phyloP scores from a whole-genome alignment of 768 basidiomycete genomes.

The Phlebiopsis flavidoalba region DNA sequence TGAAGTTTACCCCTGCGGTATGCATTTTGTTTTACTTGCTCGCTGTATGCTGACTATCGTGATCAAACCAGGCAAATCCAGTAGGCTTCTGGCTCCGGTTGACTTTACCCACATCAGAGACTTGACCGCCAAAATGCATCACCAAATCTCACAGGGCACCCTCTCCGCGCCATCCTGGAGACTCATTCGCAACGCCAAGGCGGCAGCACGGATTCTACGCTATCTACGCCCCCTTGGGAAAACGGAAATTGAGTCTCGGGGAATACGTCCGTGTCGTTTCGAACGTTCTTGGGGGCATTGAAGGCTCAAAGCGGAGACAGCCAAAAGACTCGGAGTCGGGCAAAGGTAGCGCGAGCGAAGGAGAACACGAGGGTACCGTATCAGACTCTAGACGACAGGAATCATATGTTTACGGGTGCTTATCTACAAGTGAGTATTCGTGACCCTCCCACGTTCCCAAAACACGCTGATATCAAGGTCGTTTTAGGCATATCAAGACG shows the following conservation, averaged over 20 bases:
- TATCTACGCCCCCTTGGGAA: conserved; percentile 88
- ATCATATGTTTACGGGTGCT: conserved; percentile 26
- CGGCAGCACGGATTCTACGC: conserved; percentile 71
- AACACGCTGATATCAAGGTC: neutral
- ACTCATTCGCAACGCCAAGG: conserved; percentile 66
- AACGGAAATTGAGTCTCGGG: conserved; percentile 79
- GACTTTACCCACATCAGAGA: conserved; percentile 55
- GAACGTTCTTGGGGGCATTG: conserved; percentile 74
- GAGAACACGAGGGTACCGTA: conserved; percentile 9
- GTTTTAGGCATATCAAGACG: conserved; percentile 66
- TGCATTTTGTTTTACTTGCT: neutral
- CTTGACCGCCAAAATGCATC: conserved; percentile 58
- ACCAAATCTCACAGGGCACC: conserved; percentile 70
- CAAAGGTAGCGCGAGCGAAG: conserved; percentile 15
- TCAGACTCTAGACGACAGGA: conserved; percentile 21
- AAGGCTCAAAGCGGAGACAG: conserved; percentile 34
- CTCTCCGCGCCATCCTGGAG: conserved; percentile 86
- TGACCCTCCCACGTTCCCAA: neutral
- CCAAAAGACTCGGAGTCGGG: conserved; percentile 8
- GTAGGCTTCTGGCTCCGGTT: conserved; percentile 66
- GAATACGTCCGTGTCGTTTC: conserved; percentile 75
- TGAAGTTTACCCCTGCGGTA: conserved; percentile 63
- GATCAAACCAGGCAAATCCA: conserved; percentile 49
- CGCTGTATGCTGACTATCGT: neutral
- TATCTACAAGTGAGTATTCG: conserved; percentile 57